Base-by-base conservation (phyloP, 2,329 filamentous ascomycete genomes). In the Ilyonectria sp. region DNA sequence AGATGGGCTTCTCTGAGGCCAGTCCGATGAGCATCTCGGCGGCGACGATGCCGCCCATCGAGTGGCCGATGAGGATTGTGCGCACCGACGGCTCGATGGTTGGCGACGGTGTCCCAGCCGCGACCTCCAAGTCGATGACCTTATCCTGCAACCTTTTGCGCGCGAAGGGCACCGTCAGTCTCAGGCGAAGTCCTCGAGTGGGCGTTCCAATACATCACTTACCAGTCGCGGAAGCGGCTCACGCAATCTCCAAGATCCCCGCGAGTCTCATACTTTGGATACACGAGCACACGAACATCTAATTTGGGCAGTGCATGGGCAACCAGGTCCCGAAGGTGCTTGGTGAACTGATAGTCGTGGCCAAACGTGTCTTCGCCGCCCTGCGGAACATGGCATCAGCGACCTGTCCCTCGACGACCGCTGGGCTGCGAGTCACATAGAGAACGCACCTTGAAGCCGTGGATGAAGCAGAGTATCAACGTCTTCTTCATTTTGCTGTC, bases 101-200 rank as follows among this genome's bases (percentile, higher is more conserved):
- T 0, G 95, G 95, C 6, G 92, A 95, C 1, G 93, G 89, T 0
- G 94, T 95, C 52, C 87, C 86, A 73, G 93, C 92, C 31, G 88
- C 90, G 64, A 98, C 95, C 82, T 99, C 95, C 75, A 98, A 86
- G 80, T 98, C 96, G 75, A 98, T 98, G 74, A 98, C 93, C 75
- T 93, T 93, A 78, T 98, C 92, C 72, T 95, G 90, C 17, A 98
- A 89, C 94, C 92, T 94, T 64, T 8, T 31, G 9, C 50, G 44
- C 23, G 33, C 54, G 29, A 6, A 13, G 29, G 54, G 58, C 23
- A 10, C 7, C 35, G 44, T 55, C 21, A 63, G 54, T n/a, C 15
- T 29, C 9, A 26, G 7, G 7, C 15, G 4, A 15, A 47, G 26
- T 7, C 29, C 17, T n/a, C 7, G 9, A 21, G 21, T n/a, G 17